A percentile compares a stretch with the other conserved stretches of the same genome.
Conservation (phyloP, 345 rosid species). For the Euphorbia tirucalli region DNA sequence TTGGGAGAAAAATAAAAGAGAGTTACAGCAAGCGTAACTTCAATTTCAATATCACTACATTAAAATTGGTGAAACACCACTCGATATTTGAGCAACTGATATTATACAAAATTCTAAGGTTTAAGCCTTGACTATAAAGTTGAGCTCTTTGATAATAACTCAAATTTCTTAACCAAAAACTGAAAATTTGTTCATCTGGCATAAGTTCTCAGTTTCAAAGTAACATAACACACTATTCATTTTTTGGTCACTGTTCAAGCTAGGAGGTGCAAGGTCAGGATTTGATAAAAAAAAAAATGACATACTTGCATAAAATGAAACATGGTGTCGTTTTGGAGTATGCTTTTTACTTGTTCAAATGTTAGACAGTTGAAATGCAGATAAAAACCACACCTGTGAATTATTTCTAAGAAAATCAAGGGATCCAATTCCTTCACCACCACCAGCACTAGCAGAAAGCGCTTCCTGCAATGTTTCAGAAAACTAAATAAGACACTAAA, state of each 20-base stretch:
- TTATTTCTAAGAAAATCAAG: conserved; percentile 92
- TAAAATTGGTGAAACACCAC: not conserved
- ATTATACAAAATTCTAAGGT: not conserved
- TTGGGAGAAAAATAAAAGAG: not conserved
- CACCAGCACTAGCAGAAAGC: conserved; percentile 47
- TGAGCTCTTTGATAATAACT: no score
- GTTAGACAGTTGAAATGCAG: conserved; percentile 14
- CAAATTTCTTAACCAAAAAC: not conserved
- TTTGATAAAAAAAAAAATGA: not conserved
- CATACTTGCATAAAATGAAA: not conserved
- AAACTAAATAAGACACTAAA: conserved; percentile 14
- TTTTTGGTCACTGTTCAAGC: not conserved
- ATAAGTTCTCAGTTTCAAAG: not conserved
- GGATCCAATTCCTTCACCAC: conserved; percentile 66
- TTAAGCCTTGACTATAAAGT: not conserved
- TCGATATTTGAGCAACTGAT: not conserved
- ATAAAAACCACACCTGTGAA: conserved; percentile 56
- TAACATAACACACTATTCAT: not conserved
- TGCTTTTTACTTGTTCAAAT: not conserved
- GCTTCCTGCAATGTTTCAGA: conserved; percentile 49
- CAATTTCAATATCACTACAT: not conserved
- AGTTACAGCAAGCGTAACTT: not conserved
- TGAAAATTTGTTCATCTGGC: not conserved
- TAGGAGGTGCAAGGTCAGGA: not conserved
- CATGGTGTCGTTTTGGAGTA: not conserved